A percentile compares a stretch with the other conserved stretches of the same genome.
Conservation (phyloP, 176 grass and related monocot genomes). For the sorghum (Sorghum bicolor) region Sorghum_bicolor_NCBIv3 NC_012871.2:74627001-74627500, state of each 20-base stretch:
- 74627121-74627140: conserved; percentile 81
- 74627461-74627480: too few species aligned
- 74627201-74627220: conserved; percentile 53
- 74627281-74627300: too few species aligned
- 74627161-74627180: conserved; percentile 43
- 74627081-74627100: conserved; percentile 45
- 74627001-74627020: neutral
- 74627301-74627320: too few species aligned
- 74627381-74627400: too few species aligned
- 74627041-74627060: conserved; percentile 47
- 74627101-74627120: conserved; percentile 52
- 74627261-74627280: conserved; percentile 15
- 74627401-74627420: too few species aligned
- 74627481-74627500: too few species aligned
- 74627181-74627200: conserved; percentile 40
- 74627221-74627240: conserved; percentile 72
- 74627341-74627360: too few species aligned
- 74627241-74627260: conserved; percentile 36
- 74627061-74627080: conserved; percentile 43
- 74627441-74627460: too few species aligned
- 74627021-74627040: neutral
- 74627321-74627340: too few species aligned
- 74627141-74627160: conserved; percentile 59
- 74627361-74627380: too few species aligned
- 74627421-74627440: too few species aligned